Evolutionary conservation across 1,139 yeast species (phyloP), one percentile per base, ranked within the genome.

Genomic region (Chernovozyma sophiae-reginae): DNA sequence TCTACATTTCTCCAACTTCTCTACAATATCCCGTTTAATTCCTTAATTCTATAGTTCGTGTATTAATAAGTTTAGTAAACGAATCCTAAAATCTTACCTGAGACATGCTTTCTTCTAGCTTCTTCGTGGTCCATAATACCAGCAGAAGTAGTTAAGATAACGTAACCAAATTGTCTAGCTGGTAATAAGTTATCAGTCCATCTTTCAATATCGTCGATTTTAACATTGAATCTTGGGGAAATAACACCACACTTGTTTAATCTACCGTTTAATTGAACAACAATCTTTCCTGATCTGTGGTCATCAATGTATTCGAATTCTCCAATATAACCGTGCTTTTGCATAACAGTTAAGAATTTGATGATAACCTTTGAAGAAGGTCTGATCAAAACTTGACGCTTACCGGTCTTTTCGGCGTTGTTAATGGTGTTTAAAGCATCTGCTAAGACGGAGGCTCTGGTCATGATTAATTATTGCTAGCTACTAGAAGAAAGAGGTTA

Each of bases 111-210:
- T 83, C 97, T 86, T 82, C 97, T 89, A 58, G 98, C 98, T 78
- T 92, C 98, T 77, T 92, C 98, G 77, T 92, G 98, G 79, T 92
- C 97, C 96, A 92, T 89, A 59, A 92, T 92, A 74, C 98, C 98
- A 59, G 97, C 96, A 59, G 98, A 92, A 57, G 98, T 92, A 69
- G 98, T 90, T 65, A 90, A 81, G 68, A 90, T 85, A 62, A 90
- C 90, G 75, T 75, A 89, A 76, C 97, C 97, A 62, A 90, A 90
- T 74, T 90, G 97, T 84, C 97, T 87, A 51, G 97, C 95, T 63
- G 97, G 97, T 65, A 90, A 78, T 66, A 90, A 81, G 81, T 87
- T 89, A 68, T 81, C 95, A 57, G 96, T 89, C 97, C 97, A 90
- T 75, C 86, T 87, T 76, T 90, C 97, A 59, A 90, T 82, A 63